phyloP scores from a whole-genome alignment of 176 grass and related monocot genomes.

The Aegilops speltoides region DNA sequence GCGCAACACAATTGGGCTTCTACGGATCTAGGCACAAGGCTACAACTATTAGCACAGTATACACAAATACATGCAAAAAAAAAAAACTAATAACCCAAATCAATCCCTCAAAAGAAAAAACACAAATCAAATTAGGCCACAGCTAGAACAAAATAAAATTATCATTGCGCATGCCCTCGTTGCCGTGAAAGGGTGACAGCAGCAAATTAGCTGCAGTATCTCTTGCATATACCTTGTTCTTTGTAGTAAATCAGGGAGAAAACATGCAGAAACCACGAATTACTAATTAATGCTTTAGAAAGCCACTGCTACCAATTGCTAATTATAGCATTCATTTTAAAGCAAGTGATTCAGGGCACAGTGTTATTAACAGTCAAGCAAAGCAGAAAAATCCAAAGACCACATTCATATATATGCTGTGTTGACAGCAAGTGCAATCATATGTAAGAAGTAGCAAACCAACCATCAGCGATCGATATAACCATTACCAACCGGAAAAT shows the following conservation, averaged over 20 bases:
- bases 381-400: neutral
- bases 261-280: neutral
- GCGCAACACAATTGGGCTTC: too few relatives aligned
- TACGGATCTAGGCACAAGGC: too few relatives aligned
- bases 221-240: neutral
- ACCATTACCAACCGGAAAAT: too few relatives aligned
- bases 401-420: too few relatives aligned
- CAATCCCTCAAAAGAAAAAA: too few relatives aligned
- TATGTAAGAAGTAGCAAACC: too few relatives aligned
- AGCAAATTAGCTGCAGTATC: neutral
- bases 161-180: neutral
- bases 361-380: neutral
- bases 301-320: neutral
- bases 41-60: too few relatives aligned
- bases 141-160: slow-evolving; percentile 9
- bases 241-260: neutral
- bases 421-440: too few relatives aligned
- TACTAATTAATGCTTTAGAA: neutral
- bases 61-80: too few relatives aligned
- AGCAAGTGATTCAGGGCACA: too few relatives aligned
- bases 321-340: neutral
- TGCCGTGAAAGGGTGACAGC: neutral
- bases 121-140: neutral
- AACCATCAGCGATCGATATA: too few relatives aligned
- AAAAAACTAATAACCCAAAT: neutral